Conservation (phyloP, 2,329 filamentous ascomycete genomes). For the Sarocladiaceae sp. region DNA sequence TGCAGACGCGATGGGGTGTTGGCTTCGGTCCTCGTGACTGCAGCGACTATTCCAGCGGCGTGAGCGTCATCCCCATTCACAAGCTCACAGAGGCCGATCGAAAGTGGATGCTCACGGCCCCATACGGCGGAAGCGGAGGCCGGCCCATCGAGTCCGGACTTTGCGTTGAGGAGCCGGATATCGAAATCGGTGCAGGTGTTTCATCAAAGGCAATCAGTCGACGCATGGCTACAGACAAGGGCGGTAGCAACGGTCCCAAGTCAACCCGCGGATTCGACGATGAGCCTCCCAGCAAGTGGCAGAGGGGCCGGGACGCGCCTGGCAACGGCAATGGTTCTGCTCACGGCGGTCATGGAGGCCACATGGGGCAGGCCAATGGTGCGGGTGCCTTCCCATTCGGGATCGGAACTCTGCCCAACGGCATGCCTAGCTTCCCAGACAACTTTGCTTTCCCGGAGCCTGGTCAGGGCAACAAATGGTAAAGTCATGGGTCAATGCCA, state of each 20-base stretch:
- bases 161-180: slow-evolving; percentile 94
- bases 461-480: slow-evolving; percentile 6
- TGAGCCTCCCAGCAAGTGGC: slow-evolving; percentile 27
- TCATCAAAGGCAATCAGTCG: slow-evolving; percentile 83
- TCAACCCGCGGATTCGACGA: slow-evolving; percentile 47
- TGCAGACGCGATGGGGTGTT: slow-evolving; percentile 90
- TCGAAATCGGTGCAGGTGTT: slow-evolving; percentile 95
- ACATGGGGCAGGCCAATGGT: background rate
- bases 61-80: slow-evolving; percentile 89
- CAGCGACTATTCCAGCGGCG: slow-evolving; percentile 87
- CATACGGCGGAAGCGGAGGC: slow-evolving; percentile 89
- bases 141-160: slow-evolving; percentile 74
- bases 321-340: slow-evolving; percentile 9
- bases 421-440: slow-evolving; percentile 37
- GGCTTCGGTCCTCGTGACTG: slow-evolving; percentile 96
- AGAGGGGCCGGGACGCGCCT: slow-evolving; percentile 25
- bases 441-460: slow-evolving; percentile 36
- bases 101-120: slow-evolving; percentile 94
- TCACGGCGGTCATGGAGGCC: background rate
- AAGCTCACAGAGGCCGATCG: slow-evolving; percentile 93
- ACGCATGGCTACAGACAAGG: slow-evolving; percentile 65
- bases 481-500: background rate
- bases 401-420: slow-evolving; percentile 34
- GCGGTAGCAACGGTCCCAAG: slow-evolving; percentile 60
- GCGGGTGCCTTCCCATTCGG: slow-evolving; percentile 31